phyloP scores from a whole-genome alignment of 495 filamentous ascomycete genomes.

The Amphirosellinia nigrospora region DNA sequence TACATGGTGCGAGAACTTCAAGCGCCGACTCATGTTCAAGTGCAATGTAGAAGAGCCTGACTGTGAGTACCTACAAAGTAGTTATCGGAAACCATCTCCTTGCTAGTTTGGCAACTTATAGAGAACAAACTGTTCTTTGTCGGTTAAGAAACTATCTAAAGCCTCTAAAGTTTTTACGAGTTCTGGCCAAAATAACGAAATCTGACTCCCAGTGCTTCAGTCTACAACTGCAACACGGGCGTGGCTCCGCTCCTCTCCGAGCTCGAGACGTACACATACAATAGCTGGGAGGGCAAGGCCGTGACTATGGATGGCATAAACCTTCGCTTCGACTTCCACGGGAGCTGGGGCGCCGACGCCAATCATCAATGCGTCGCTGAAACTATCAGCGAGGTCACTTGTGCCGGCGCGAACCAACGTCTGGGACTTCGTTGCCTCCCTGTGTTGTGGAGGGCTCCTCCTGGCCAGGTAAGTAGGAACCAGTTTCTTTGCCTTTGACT shows the following conservation, averaged over 20 bases:
- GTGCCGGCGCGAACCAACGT: neutral
- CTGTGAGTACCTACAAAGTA: no score
- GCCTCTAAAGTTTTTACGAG: no score
- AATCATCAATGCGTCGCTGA: conserved; percentile 29
- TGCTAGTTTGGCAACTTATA: no score
- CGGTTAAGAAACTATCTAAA: no score
- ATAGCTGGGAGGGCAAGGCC: conserved; percentile 10
- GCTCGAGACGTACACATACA: conserved; percentile 23
- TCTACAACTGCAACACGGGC: conserved; percentile 30
- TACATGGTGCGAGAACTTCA: conserved; percentile 30
- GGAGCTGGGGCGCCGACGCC: conserved; percentile 25
- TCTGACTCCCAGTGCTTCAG: no score
- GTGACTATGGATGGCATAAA: conserved; percentile 25
- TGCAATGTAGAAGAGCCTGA: conserved; percentile 26
- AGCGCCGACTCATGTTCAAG: conserved; percentile 28
- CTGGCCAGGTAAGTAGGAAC: neutral
- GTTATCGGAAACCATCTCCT: no score
- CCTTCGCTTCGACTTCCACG: conserved; percentile 32
- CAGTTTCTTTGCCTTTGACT: neutral
- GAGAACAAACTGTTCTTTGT: no score
- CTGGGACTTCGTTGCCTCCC: conserved; percentile 5
- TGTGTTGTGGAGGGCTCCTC: neutral
- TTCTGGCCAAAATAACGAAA: no score
- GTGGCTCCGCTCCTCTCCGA: conserved; percentile 12
- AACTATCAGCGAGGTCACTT: conserved; percentile 30